Conservation (phyloP, 768 basidiomycete species). For the Leucogyrophana mollusca region DNA sequence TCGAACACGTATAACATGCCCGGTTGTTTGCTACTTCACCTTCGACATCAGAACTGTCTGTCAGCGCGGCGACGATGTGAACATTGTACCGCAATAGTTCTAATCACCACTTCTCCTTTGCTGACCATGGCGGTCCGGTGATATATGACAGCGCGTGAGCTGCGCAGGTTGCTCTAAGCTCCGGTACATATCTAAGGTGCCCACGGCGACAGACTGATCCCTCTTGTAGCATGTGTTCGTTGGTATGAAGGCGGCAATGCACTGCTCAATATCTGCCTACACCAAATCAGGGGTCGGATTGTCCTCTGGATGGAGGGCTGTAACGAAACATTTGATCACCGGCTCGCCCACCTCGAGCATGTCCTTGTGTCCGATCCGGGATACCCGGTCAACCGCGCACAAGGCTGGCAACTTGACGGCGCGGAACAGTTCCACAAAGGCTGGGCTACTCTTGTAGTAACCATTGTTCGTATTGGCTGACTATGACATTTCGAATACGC, state of each 20-base stretch:
- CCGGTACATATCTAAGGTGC: constrained; percentile 40
- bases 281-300: constrained; percentile 23
- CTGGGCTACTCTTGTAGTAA: constrained; percentile 52
- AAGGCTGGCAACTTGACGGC: constrained; percentile 56
- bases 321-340: too few species aligned
- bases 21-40: constrained; percentile 53
- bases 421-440: constrained; percentile 64
- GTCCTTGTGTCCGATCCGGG: too few species aligned
- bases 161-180: constrained; percentile 48
- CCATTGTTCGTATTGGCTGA: constrained; percentile 1
- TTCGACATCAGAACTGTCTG: constrained; percentile 55
- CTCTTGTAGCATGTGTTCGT: constrained; percentile 5
- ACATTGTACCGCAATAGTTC: constrained; percentile 64
- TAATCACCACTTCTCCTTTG: constrained; percentile 65
- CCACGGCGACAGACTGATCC: constrained; percentile 1
- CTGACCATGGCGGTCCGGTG: constrained; percentile 42
- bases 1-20: constrained; percentile 49
- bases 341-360: too few species aligned
- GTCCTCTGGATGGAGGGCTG: not conserved
- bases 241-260: constrained; percentile 21
- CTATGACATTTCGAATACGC: constrained; percentile 54
- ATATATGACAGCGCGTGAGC: constrained; percentile 45
- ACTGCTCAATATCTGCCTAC: constrained; percentile 11
- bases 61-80: constrained; percentile 49
- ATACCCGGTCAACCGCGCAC: too few species aligned